Percentiles rank a stretch among this genome's conserved stretches.
phyloP scores from a whole-genome alignment of 345 rosid genomes.

The Lenwebbia sp. region DNA sequence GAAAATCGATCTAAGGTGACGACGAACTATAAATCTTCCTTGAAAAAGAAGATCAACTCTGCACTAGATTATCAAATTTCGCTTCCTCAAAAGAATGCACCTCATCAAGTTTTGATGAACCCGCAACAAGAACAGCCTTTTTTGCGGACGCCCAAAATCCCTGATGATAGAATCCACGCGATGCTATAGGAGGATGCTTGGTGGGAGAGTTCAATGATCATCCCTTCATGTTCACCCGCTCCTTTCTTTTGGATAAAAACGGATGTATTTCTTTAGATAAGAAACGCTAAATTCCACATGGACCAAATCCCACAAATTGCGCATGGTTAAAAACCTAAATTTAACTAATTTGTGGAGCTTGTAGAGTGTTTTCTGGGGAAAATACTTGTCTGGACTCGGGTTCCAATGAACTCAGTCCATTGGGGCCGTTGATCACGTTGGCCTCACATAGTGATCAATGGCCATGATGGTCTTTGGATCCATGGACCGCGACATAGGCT shows the following conservation, averaged over 20 bases:
- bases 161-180: too few species aligned
- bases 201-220: too few species aligned
- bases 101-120: too few species aligned
- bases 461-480: not conserved
- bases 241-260: not conserved
- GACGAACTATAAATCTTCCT: too few species aligned
- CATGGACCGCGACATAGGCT: not conserved
- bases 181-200: too few species aligned
- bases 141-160: too few species aligned
- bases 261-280: not conserved
- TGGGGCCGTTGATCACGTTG: accelerated
- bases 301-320: not conserved
- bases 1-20: too few species aligned
- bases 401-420: accelerated
- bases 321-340: not conserved
- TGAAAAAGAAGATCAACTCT: too few species aligned
- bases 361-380: not conserved
- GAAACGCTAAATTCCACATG: not conserved
- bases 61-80: too few species aligned
- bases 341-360: not conserved
- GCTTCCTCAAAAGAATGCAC: too few species aligned
- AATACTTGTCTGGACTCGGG: not conserved
- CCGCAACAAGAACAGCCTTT: too few species aligned
- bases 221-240: not conserved
- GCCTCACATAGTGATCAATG: not conserved